Evolutionary conservation across 306 rosid genomes (phyloP), one percentile per base, ranked within the genome.

Genomic region (Quillaja saponaria): DNA sequence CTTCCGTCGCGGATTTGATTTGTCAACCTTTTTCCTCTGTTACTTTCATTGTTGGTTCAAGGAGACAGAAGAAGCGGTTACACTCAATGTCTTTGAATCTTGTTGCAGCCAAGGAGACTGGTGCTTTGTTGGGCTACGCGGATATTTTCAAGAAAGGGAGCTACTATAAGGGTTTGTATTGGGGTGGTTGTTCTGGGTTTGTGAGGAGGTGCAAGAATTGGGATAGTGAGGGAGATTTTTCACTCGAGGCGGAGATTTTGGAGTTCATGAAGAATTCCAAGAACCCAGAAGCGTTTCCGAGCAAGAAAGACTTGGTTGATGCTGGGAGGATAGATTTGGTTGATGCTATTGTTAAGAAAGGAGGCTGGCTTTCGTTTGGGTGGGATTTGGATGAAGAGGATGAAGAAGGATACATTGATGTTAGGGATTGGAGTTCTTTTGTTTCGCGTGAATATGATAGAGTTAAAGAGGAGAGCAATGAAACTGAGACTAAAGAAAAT

Each of bases 351-450:
- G 75, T 18, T 1, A 67, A 58, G 14, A 74, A 62, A 81, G 99
- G 97, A 41, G 97, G 97, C 2, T 94, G 97, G 97, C 87, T 94
- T 58, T 75, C 86, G n/a, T 61, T 78, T 31, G 97, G 97, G 40
- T 94, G 97, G 99, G 80, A 85, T 82, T 70, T 68, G 75, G 69
- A 75, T 66, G 73, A 67, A 8, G 76, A 72, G 17, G 80, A 66
- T 0, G 63, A 57, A 47, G 72, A 25, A 19, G 53, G 19, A 49
- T 68, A 48, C 1, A 67, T 17, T 5, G 45, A 51, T 11, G 38
- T 34, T 39, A 9, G 55, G 17, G 46, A 18, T 20, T 41, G 33
- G 57, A 54, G 40, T 14, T 50, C 68, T 1, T 6, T 37, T 4
- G 14, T 46, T 18, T 61, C 39, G 18, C 14, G 21, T 8, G 59